Evolutionary conservation across 1,284 basidiomycete genomes (phyloP).

Genomic region (Entoloma clypeatum): DNA sequence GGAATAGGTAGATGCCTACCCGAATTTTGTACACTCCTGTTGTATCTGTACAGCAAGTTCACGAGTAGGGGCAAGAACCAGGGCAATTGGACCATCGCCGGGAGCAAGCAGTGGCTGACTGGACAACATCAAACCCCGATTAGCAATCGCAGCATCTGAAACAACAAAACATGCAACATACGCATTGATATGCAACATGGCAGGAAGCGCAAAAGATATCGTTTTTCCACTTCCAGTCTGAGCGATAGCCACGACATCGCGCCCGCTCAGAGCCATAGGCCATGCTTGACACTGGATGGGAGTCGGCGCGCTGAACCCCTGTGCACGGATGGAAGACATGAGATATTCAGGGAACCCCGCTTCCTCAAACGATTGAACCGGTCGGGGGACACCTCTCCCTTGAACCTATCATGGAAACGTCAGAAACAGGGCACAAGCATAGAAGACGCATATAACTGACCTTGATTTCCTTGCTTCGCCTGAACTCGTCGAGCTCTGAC

Average conservation of each 20-base stretch:
- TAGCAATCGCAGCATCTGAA: slow-evolving; percentile 10
- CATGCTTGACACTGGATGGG: slow-evolving; percentile 98
- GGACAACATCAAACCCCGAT: slow-evolving; percentile 7
- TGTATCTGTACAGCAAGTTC: slow-evolving; percentile 99
- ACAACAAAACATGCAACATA: slow-evolving; percentile 36
- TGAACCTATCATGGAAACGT: slow-evolving; percentile 57
- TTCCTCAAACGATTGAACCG: slow-evolving; percentile 91
- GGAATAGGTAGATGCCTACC: slow-evolving; percentile 39
- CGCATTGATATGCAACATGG: slow-evolving; percentile 99
- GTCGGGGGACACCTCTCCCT: slow-evolving; percentile 86
- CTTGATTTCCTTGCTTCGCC: slow-evolving; percentile 84
- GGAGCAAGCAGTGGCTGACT: slow-evolving; percentile 91
- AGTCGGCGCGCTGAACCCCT: slow-evolving; percentile 88
- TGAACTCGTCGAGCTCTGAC: slow-evolving; percentile 86
- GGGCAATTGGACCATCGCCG: slow-evolving; percentile 95
- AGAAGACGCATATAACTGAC: slow-evolving; percentile 33
- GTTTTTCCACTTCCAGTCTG: slow-evolving; percentile 98
- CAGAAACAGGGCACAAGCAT: background rate
- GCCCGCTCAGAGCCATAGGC: slow-evolving; percentile 95
- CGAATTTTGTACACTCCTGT: slow-evolving; percentile 98
- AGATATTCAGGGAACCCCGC: slow-evolving; percentile 96
- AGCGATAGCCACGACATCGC: slow-evolving; percentile 95
- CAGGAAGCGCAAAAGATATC: slow-evolving; percentile 95
- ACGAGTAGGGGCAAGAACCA: slow-evolving; percentile 96
- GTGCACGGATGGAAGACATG: slow-evolving; percentile 87